Base-by-base conservation (phyloP, 495 filamentous ascomycete genomes). In the Aspergillus cristatus region DNA sequence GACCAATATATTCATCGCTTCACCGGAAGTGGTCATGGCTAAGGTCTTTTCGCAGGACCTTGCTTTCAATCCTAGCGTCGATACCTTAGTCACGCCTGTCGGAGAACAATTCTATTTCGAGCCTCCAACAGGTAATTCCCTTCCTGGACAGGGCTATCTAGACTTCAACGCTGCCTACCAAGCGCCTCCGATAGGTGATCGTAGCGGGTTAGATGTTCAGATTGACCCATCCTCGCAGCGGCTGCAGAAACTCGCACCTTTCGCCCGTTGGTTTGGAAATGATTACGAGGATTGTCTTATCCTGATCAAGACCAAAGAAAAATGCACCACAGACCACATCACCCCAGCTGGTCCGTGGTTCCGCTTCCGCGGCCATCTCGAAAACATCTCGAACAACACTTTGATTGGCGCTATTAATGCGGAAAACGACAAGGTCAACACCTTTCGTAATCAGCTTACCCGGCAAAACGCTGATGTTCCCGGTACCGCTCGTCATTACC, bases 331-430 rank as follows among this genome's bases (percentile, higher is more conserved):
- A 37, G 87, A 94, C 54, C 87, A 93, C 69, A 94, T 94, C 61
- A 91, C 87, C 18, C 91, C 62, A 51, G 87, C 87, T 47, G 87
- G 87, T 38, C 86, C 87, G 17, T 94, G 87, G 87, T 74, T 93
- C 56, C 93, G 93, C 70, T 94, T 93, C 74, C 83, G 87, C 68
- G 87, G 87, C 33, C 87, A 94, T 58, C 74, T 94, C 49, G 87
- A 94, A 71, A 94, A 94, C 73, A 91, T 94, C 68, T 93, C 86
- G 48, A 93, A 93, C 75, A 93, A 94, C 73, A 90, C 90, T 82
- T 67, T 94, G 55, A 93, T 93, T 52, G 86, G 86, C 61, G 87
- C 87, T 37, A 85, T 86, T 68, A 94, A 93, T 62, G 68, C 75
- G 38, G 86, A 77, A 37, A 93, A 89, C 57, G 83, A 78, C 32